These are phyloP conservation scores for Falciphora oryzae DNA, from an alignment of 2,329 filamentous ascomycete species.

Conservation along the genomic window DNA sequence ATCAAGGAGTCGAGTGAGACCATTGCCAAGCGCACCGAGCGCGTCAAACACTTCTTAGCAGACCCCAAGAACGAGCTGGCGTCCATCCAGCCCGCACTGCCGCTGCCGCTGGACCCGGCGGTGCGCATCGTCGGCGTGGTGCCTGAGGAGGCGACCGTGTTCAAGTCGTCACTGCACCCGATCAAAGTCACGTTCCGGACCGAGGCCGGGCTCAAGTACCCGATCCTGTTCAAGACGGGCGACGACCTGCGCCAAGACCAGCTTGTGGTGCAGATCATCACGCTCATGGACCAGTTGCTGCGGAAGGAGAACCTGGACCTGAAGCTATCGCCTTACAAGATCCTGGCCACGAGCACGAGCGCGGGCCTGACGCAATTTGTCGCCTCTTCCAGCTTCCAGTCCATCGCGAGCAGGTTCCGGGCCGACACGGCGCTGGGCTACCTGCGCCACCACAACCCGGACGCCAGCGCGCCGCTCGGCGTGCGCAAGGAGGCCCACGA, in stretches of 20 bases:
- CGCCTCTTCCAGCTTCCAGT: conserved; percentile 76
- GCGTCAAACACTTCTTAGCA: conserved; percentile 74
- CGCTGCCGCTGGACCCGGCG: conserved; percentile 81
- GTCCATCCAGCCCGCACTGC: conserved; percentile 76
- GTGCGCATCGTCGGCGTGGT: conserved; percentile 73
- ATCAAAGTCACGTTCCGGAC: conserved; percentile 90
- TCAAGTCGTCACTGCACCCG: conserved; percentile 91
- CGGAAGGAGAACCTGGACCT: conserved; percentile 95
- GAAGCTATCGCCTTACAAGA: conserved; percentile 92
- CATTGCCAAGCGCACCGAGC: conserved; percentile 73
- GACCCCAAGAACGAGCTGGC: conserved; percentile 88
- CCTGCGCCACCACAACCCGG: conserved; percentile 83
- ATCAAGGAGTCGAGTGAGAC: conserved; percentile 76
- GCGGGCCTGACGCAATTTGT: conserved; percentile 94
- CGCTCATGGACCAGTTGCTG: conserved; percentile 91
- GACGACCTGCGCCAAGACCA: conserved; percentile 97
- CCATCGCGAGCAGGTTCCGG: conserved; percentile 78
- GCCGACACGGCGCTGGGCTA: conserved; percentile 70
- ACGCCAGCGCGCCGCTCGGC: conserved; percentile 72
- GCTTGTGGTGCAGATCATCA: conserved; percentile 94
- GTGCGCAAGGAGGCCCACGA: conserved; percentile 91
- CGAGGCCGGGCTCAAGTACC: conserved; percentile 68
- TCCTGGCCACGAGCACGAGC: conserved; percentile 83
- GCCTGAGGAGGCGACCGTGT: conserved; percentile 81
- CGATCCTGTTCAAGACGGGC: conserved; percentile 94